phyloP scores from a whole-genome alignment of 1,139 yeast species.

The Geotrichum restrictum region DNA sequence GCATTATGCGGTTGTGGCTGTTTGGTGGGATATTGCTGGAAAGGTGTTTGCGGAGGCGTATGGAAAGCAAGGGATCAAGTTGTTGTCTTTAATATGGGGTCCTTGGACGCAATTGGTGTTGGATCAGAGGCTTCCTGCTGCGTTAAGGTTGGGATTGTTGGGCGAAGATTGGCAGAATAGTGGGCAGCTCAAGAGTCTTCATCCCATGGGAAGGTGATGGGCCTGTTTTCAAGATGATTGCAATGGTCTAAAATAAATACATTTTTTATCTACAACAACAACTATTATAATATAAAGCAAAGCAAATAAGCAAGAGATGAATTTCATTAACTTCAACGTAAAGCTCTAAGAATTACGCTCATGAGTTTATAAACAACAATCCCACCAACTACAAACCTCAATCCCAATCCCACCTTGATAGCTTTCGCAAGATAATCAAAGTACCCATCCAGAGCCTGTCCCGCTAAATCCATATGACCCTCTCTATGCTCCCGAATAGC shows the following conservation, averaged over 20 bases:
- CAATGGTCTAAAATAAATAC: no score
- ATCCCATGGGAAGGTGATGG: slow-evolving; percentile 29
- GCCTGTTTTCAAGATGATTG: no score
- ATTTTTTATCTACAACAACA: not conserved
- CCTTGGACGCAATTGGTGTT: slow-evolving; percentile 52
- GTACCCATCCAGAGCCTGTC: slow-evolving; percentile 20
- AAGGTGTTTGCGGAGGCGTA: slow-evolving; percentile 51
- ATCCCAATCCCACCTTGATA: slow-evolving; percentile 11
- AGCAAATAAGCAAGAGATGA: no score
- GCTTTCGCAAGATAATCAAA: slow-evolving; percentile 18
- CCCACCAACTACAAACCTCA: slow-evolving; percentile 6
- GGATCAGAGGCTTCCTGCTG: slow-evolving; percentile 61
- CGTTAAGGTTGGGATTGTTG: slow-evolving; percentile 65
- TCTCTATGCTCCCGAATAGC: slow-evolving; percentile 8
- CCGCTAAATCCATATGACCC: slow-evolving; percentile 21
- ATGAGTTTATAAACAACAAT: slow-evolving; percentile 3
- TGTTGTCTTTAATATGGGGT: slow-evolving; percentile 47
- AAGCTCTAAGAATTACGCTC: not conserved
- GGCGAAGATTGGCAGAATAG: slow-evolving; percentile 69
- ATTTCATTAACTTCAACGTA: not conserved
- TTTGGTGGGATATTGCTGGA: slow-evolving; percentile 93
- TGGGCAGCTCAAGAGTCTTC: slow-evolving; percentile 40
- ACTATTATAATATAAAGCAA: not conserved
- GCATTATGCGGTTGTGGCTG: slow-evolving; percentile 66
- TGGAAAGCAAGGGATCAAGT: slow-evolving; percentile 66